These are phyloP conservation scores for Hanseniaspora hatyaiensis DNA, from an alignment of 805 yeast genomes.

Conservation along the genomic window DNA sequence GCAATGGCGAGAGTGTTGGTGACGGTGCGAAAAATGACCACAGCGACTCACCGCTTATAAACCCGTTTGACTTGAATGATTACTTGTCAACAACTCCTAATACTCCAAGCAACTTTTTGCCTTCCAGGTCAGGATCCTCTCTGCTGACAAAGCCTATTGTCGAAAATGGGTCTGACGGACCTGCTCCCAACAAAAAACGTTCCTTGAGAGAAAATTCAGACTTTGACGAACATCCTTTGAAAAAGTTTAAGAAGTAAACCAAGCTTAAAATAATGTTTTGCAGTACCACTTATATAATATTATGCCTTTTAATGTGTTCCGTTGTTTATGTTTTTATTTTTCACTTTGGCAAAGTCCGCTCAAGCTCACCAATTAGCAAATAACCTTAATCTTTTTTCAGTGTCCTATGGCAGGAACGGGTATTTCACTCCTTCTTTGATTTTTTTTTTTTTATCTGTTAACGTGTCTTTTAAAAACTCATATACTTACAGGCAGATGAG, in stretches of 20 bases:
- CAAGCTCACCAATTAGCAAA: too few relatives aligned
- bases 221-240: neutral
- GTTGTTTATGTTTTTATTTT: neutral
- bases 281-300: too few relatives aligned
- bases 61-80: constrained; percentile 16
- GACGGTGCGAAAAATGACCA: neutral
- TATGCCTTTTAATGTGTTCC: neutral
- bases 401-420: too few relatives aligned
- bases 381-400: too few relatives aligned
- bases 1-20: neutral
- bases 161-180: constrained; percentile 2
- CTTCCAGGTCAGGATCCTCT: neutral
- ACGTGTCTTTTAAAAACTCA: too few relatives aligned
- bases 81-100: constrained; percentile 15
- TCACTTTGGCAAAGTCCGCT: neutral
- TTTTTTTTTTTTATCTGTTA: too few relatives aligned
- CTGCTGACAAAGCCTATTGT: neutral
- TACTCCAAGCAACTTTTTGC: neutral
- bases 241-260: neutral
- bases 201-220: neutral
- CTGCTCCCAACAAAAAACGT: constrained; percentile 10
- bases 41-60: neutral
- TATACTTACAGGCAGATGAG: too few relatives aligned
- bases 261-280: neutral
- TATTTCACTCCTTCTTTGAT: too few relatives aligned